Base-by-base conservation (phyloP, 139 green algal genomes). In the Coelastrella sp. region DNA sequence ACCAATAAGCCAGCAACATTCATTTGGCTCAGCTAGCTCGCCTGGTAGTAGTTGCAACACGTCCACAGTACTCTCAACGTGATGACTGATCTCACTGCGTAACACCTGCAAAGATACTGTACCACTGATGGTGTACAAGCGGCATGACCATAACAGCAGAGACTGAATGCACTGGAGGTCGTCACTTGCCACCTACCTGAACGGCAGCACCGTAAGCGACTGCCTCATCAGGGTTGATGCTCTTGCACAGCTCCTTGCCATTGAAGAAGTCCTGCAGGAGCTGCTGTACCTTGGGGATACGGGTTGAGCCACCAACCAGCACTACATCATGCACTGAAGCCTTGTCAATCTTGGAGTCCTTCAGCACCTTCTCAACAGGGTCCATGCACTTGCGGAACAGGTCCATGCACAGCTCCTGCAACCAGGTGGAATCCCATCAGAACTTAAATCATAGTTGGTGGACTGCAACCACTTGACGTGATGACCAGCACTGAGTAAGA, bases 341-440 rank as follows among this genome's bases (percentile, higher is more conserved):
- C 95, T 98, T 98, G 95, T 98, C 96, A 76, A 98, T 95, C 95
- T 99, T 99, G 92, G 96, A 93, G 90, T 99, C 98, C 63, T 93
- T 93, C 78, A 99, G 84, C 89, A 93, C 78, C 78, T 83, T 83
- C 78, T 83, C 78, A 6, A 83, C 78, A 35, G 98, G 98, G 89
- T 99, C 98, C 97, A 99, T 99, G 96, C 98, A 99, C 97, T 99
- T 99, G 90, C 98, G 93, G 96, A 99, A 99, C 87, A 99, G 91
- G 94, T 99, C 98, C 97, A 99, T 99, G 96, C 96, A 97, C 61
- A 99, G 94, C 96, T 99, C 98, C 68, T 76, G 68, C 19, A 70
- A 70, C 96, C 63, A 70, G 11, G 63, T 70, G 63, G 63, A 15
- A 70, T 70, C 63, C 35, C 35, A 49, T 49, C 63, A 70, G 63